These are phyloP conservation scores for Globisporangium parvum DNA, from an alignment of 352 stramenopile genomes.

Conservation along the genomic window DNA sequence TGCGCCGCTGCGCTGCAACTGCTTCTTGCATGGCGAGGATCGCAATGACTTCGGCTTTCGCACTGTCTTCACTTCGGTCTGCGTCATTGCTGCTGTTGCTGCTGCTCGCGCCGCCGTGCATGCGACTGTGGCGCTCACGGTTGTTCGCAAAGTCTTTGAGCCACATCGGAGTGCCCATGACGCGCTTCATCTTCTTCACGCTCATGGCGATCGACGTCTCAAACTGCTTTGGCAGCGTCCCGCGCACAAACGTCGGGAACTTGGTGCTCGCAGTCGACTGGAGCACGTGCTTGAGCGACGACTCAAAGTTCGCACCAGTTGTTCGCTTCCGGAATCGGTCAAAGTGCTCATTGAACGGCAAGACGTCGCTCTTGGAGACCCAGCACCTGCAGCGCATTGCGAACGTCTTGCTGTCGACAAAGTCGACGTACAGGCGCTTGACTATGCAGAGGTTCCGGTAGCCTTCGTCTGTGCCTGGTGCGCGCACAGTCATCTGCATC, in stretches of 20 bases:
- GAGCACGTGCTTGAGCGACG: constrained; percentile 25
- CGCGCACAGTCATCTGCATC: constrained; percentile 60
- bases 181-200: constrained; percentile 33
- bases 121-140: constrained; percentile 25
- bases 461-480: constrained; percentile 36
- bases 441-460: constrained; percentile 31
- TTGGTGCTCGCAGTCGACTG: constrained; percentile 37
- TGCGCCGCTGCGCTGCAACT: background rate
- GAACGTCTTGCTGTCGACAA: constrained; percentile 45
- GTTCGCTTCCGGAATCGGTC: constrained; percentile 24
- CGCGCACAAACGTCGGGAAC: constrained; percentile 42
- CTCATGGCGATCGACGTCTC: constrained; percentile 16
- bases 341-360: constrained; percentile 32
- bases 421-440: constrained; percentile 46
- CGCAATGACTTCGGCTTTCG: constrained; percentile 4
- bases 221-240: constrained; percentile 39
- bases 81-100: constrained; percentile 11
- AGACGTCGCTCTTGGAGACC: constrained; percentile 33
- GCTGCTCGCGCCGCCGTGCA: too few species aligned
- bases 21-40: constrained; percentile 5
- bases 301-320: constrained; percentile 37
- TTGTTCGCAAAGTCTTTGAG: constrained; percentile 38
- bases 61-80: background rate
- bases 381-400: constrained; percentile 42
- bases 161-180: constrained; percentile 38